A percentile compares a stretch with the other conserved stretches of the same genome.
Conservation (phyloP, 2,329 filamentous ascomycete genomes). For the Penicillium sp. region DNA sequence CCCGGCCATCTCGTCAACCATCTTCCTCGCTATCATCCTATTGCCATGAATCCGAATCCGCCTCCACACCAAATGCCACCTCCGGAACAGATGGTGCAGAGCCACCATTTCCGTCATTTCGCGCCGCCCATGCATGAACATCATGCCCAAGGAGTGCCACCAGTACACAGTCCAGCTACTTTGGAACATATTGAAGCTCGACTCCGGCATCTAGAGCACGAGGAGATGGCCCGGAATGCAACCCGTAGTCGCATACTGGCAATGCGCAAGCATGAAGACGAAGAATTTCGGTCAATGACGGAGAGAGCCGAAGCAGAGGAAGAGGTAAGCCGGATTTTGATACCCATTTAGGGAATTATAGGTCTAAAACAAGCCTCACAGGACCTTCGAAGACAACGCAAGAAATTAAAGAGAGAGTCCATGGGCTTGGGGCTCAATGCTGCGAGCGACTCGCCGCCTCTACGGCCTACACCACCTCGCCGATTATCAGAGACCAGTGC, state of each 20-base stretch:
- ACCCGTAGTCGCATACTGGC: slow-evolving; percentile 38
- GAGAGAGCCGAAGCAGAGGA: slow-evolving; percentile 41
- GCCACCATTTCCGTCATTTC: slow-evolving; percentile 34
- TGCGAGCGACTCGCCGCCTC: slow-evolving; percentile 36
- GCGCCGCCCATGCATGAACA: slow-evolving; percentile 32
- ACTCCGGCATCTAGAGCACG: slow-evolving; percentile 40
- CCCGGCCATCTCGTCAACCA: slow-evolving; percentile 31
- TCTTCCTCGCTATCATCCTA: slow-evolving; percentile 41
- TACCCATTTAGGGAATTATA: neutral
- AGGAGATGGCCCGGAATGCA: slow-evolving; percentile 40
- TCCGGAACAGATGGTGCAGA: slow-evolving; percentile 34
- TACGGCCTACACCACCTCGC: slow-evolving; percentile 38
- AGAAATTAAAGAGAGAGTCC: slow-evolving; percentile 41
- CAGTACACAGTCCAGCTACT: slow-evolving; percentile 23
- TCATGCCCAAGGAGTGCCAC: slow-evolving; percentile 26
- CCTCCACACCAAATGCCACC: slow-evolving; percentile 33
- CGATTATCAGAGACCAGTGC: slow-evolving; percentile 43
- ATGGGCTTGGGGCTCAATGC: slow-evolving; percentile 40
- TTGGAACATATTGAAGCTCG: slow-evolving; percentile 42
- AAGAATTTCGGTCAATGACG: slow-evolving; percentile 41
- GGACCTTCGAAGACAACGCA: slow-evolving; percentile 42
- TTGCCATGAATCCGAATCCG: slow-evolving; percentile 41
- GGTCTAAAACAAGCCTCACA: slow-evolving; percentile 11
- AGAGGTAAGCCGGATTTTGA: slow-evolving; percentile 32
- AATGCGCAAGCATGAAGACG: slow-evolving; percentile 41